Evolutionary conservation across 2,329 filamentous ascomycete genomes (phyloP).

Genomic region (Xylaria arbuscula): DNA sequence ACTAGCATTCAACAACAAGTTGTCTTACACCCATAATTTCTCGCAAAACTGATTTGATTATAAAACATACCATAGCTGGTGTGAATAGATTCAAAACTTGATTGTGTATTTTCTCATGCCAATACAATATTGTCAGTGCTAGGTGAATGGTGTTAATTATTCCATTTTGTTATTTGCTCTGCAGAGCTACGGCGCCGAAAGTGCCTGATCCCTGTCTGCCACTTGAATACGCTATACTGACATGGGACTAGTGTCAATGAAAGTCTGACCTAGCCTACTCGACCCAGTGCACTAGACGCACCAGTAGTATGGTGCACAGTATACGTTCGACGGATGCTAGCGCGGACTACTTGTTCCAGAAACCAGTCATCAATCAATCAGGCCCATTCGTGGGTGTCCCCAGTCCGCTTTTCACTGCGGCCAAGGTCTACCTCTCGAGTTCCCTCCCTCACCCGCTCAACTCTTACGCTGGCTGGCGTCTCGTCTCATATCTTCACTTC

Average conservation of each 20-base stretch:
- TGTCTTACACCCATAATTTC: no score
- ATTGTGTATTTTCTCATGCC: no score
- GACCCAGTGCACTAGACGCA: neutral
- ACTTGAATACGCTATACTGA: neutral
- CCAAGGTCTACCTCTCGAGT: slow-evolving; percentile 18
- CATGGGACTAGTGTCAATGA: neutral
- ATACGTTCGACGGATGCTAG: slow-evolving; percentile 6
- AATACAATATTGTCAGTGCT: slow-evolving; percentile 1
- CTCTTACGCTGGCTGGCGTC: slow-evolving; percentile 4
- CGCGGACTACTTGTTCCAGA: slow-evolving; percentile 34
- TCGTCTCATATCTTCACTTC: slow-evolving; percentile 22
- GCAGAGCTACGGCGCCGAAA: slow-evolving; percentile 4
- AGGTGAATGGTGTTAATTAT: slow-evolving; percentile 32
- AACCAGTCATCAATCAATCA: slow-evolving; percentile 35
- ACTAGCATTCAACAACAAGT: no score
- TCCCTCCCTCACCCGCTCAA: slow-evolving; percentile 16
- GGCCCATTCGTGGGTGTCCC: slow-evolving; percentile 29
- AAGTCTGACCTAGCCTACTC: neutral
- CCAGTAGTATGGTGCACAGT: slow-evolving; percentile 10
- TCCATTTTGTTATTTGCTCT: slow-evolving; percentile 24
- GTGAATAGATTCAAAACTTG: no score
- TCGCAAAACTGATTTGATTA: no score
- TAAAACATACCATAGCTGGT: no score
- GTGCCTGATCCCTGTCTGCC: slow-evolving; percentile 18
- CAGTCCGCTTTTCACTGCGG: slow-evolving; percentile 37